Conservation (phyloP, 305 asterid genomes). For the Ajuga reptans region DNA sequence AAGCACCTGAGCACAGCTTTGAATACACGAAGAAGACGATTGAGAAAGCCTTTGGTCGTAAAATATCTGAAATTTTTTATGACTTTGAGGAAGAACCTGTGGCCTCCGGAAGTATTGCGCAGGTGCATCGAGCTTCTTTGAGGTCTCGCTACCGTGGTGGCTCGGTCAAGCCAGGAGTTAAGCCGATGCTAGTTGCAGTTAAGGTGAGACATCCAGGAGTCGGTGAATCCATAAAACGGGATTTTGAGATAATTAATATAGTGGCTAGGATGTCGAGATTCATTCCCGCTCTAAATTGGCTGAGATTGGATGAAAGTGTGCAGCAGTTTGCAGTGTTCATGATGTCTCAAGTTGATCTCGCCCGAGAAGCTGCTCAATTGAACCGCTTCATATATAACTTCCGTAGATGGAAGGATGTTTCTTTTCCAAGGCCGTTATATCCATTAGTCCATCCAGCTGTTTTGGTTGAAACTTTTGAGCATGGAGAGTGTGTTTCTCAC, state of each 20-base stretch:
- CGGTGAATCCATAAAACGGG: slow-evolving; percentile 80
- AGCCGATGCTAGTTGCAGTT: slow-evolving; percentile 74
- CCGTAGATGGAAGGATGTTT: slow-evolving; percentile 81
- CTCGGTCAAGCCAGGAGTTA: slow-evolving; percentile 47
- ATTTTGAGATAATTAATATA: slow-evolving; percentile 69
- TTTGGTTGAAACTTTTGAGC: slow-evolving; percentile 92
- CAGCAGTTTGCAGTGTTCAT: slow-evolving; percentile 86
- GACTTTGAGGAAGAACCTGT: slow-evolving; percentile 83
- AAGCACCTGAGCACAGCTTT: slow-evolving; percentile 89
- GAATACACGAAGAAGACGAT: slow-evolving; percentile 66
- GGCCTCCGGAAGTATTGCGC: slow-evolving; percentile 96
- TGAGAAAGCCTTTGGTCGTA: slow-evolving; percentile 79
- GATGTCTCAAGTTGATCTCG: slow-evolving; percentile 98
- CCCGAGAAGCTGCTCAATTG: slow-evolving; percentile 93
- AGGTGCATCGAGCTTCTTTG: slow-evolving; percentile 80
- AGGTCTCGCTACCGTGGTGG: slow-evolving; percentile 52
- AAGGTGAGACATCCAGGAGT: slow-evolving; percentile 97
- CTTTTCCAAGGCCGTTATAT: slow-evolving; percentile 91
- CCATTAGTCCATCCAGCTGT: slow-evolving; percentile 96
- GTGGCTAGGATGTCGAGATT: slow-evolving; percentile 61
- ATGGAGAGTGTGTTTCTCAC: slow-evolving; percentile 76
- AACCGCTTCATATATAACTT: slow-evolving; percentile 91
- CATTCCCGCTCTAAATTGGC: slow-evolving; percentile 76
- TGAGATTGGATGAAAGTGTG: slow-evolving; percentile 89
- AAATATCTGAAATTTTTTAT: slow-evolving; percentile 66